Conservation (phyloP, 768 basidiomycete genomes). For the Serendipita sp. region DNA sequence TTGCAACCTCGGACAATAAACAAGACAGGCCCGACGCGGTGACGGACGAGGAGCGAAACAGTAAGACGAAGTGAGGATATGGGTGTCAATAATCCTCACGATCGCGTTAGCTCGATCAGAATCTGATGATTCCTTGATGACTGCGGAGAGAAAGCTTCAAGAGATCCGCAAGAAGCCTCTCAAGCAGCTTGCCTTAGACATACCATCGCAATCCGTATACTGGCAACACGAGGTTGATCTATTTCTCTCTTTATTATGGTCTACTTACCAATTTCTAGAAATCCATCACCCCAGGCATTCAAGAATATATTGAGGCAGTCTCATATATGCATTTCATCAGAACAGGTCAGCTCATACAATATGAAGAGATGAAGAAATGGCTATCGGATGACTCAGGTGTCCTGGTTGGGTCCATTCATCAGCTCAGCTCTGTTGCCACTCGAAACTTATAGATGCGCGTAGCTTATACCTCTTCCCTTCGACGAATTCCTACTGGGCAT, state of each 20-base stretch:
- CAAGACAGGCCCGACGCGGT: conserved; percentile 19
- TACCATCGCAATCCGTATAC: conserved; percentile 40
- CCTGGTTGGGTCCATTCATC: conserved; percentile 34
- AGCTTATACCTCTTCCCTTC: conserved; percentile 64
- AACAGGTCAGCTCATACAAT: conserved; percentile 48
- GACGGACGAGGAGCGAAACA: too few relatives aligned
- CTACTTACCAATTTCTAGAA: neutral
- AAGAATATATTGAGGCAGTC: conserved; percentile 92
- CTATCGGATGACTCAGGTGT: conserved; percentile 45
- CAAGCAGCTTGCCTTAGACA: conserved; percentile 40
- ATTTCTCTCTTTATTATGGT: conserved; percentile 26
- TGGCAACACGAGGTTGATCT: conserved; percentile 58
- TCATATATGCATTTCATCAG: conserved; percentile 80
- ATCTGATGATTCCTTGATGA: neutral
- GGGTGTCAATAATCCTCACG: too few relatives aligned
- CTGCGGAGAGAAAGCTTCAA: conserved; percentile 12
- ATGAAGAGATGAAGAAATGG: conserved; percentile 45
- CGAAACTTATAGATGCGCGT: neutral
- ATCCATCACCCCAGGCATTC: conserved; percentile 34
- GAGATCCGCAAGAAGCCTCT: conserved; percentile 35
- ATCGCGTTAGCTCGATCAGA: neutral
- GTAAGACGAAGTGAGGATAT: too few relatives aligned
- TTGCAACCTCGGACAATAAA: conserved; percentile 14
- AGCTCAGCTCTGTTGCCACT: neutral
- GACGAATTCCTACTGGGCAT: conserved; percentile 86